Evolutionary conservation across 257 asterid genomes (phyloP).

Genomic region (Plantago major): DNA sequence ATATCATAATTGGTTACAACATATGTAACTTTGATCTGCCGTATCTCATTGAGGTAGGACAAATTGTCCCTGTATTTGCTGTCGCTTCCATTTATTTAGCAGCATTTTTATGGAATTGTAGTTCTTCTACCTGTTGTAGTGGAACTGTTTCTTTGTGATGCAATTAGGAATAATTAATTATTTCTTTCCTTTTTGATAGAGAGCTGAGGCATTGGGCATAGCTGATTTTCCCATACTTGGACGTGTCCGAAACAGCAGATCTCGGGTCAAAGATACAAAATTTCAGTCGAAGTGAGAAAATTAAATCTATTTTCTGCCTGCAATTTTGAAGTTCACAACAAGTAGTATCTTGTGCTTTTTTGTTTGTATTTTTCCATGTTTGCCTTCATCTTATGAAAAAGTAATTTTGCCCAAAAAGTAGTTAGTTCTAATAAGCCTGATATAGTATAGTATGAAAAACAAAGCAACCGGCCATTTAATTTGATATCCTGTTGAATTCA

Average conservation of each 20-base stretch:
- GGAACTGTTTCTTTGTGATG: constrained; percentile 12
- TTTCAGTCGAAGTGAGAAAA: constrained; percentile 80
- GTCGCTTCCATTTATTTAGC: background rate
- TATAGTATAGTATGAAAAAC: too few relatives aligned
- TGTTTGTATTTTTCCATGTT: background rate
- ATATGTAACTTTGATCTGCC: constrained; percentile 98
- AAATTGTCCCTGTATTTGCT: constrained; percentile 13
- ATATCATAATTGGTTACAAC: constrained; percentile 91
- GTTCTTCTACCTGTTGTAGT: constrained; percentile 9
- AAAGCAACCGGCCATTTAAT: too few relatives aligned
- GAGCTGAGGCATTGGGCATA: constrained; percentile 83
- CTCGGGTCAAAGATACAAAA: constrained; percentile 74
- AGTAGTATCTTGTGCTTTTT: background rate
- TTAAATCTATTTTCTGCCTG: constrained; percentile 18
- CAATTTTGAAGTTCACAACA: constrained; percentile 13
- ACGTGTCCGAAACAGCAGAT: constrained; percentile 88
- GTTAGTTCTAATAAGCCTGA: too few relatives aligned
- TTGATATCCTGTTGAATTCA: too few relatives aligned
- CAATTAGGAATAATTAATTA: constrained; percentile 1
- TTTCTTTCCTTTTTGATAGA: constrained; percentile 38
- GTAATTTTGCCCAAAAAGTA: too few relatives aligned
- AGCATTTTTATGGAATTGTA: background rate
- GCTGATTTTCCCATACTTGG: constrained; percentile 92
- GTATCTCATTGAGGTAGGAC: constrained; percentile 83
- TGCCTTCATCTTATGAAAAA: too few relatives aligned